A percentile compares a stretch with the other conserved stretches of the same genome.
phyloP scores from a whole-genome alignment of 2,329 filamentous ascomycete genomes.

The Trichoderma afroharzianum region DNA sequence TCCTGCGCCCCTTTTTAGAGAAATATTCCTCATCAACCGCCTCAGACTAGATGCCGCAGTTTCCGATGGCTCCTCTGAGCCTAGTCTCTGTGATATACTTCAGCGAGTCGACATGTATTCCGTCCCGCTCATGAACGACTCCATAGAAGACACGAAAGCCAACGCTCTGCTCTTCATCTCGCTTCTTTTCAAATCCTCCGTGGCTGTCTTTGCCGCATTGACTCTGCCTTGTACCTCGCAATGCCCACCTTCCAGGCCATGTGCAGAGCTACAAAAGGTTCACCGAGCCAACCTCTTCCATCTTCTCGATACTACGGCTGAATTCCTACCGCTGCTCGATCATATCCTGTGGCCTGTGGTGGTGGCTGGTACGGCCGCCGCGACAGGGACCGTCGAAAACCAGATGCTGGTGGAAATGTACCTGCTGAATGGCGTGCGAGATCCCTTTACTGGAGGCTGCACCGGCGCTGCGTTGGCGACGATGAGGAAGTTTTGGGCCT shows the following conservation, averaged over 20 bases:
- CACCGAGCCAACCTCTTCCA: slow-evolving; percentile 8
- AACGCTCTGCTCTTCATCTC: neutral
- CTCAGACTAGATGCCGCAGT: neutral
- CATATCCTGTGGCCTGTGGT: slow-evolving; percentile 14
- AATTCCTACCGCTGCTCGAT: neutral
- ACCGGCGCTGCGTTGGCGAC: neutral
- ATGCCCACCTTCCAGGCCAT: neutral
- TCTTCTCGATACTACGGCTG: neutral
- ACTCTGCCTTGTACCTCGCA: neutral
- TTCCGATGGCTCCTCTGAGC: neutral
- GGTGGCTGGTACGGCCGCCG: slow-evolving; percentile 9
- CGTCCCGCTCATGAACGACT: neutral
- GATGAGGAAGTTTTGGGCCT: slow-evolving; percentile 14
- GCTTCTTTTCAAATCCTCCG: slow-evolving; percentile 11
- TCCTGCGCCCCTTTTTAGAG: slow-evolving; percentile 4
- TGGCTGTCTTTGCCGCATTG: slow-evolving; percentile 7
- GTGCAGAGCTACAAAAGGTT: neutral
- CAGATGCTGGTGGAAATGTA: slow-evolving; percentile 2
- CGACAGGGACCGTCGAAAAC: neutral
- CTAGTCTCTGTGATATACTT: slow-evolving; percentile 7
- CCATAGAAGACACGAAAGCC: neutral
- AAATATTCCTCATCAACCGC: slow-evolving; percentile 16
- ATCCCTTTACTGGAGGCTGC: slow-evolving; percentile 1
- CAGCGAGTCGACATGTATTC: neutral
- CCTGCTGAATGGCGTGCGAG: neutral